phyloP scores from a whole-genome alignment of 2,329 filamentous ascomycete species.

The Coleophoma eucalyptorum region DNA sequence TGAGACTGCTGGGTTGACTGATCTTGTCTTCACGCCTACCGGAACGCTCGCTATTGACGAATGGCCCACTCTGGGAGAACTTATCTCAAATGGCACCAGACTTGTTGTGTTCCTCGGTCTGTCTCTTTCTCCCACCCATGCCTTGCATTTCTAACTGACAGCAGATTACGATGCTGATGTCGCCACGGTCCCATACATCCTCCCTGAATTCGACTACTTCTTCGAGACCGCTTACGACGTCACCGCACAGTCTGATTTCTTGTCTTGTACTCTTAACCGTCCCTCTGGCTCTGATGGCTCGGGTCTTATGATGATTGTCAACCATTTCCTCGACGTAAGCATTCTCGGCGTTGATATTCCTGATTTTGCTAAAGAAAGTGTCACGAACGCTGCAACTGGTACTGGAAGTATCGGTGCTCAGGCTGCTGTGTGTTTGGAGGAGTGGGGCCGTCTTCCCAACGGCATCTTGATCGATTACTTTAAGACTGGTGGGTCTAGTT shows the following conservation, averaged over 20 bases:
- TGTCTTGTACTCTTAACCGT: constrained; percentile 62
- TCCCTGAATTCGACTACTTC: constrained; percentile 60
- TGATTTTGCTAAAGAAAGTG: constrained; percentile 39
- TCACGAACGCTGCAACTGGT: constrained; percentile 43
- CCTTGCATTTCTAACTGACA: too few relatives aligned
- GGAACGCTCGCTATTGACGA: constrained; percentile 36
- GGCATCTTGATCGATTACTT: constrained; percentile 58
- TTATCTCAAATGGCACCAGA: constrained; percentile 60
- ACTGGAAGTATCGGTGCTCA: constrained; percentile 49
- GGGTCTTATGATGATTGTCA: constrained; percentile 54
- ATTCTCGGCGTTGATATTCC: constrained; percentile 46
- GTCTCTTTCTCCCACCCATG: constrained; percentile 8
- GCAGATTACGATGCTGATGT: constrained; percentile 57
- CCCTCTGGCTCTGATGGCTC: constrained; percentile 44
- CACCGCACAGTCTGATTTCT: constrained; percentile 54
- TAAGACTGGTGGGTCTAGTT: constrained; percentile 33
- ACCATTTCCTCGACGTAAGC: constrained; percentile 58
- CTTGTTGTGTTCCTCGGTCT: constrained; percentile 69
- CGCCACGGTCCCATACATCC: constrained; percentile 53
- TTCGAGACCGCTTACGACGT: constrained; percentile 70
- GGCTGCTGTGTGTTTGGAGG: constrained; percentile 38
- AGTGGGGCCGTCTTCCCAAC: constrained; percentile 44
- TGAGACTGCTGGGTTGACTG: constrained; percentile 15
- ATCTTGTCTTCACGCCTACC: constrained; percentile 22
- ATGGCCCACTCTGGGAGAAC: constrained; percentile 66